A percentile compares a stretch with the other conserved stretches of the same genome.
Conservation (phyloP, 2,329 filamentous ascomycete genomes). For the Paradendryphiella salina region DNA sequence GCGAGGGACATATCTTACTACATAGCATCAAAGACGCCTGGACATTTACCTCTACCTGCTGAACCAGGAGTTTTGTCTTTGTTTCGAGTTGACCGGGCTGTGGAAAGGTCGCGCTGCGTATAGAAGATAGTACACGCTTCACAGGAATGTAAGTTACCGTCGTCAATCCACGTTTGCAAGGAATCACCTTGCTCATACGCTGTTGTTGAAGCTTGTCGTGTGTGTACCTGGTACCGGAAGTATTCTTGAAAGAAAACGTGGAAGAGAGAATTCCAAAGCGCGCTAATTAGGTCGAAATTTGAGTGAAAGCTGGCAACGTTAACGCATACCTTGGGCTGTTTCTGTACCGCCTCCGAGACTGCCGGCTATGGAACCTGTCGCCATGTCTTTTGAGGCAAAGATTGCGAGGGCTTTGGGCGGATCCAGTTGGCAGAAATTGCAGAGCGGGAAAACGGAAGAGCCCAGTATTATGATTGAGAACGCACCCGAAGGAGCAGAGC, state of each 20-base stretch:
- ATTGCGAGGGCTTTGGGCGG: constrained; percentile 19
- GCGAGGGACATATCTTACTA: too few relatives aligned
- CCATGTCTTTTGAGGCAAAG: constrained; percentile 19
- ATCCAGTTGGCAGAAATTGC: constrained; percentile 19
- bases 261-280: neutral
- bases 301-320: neutral
- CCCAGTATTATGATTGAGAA: neutral
- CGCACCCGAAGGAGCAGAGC: neutral
- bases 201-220: too few relatives aligned
- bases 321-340: too few relatives aligned
- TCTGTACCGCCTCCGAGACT: neutral
- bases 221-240: neutral
- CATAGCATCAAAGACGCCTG: too few relatives aligned
- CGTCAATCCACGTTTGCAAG: too few relatives aligned
- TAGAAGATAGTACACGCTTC: too few relatives aligned
- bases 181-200: too few relatives aligned
- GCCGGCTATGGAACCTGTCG: constrained; percentile 2
- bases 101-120: too few relatives aligned
- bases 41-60: too few relatives aligned
- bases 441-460: neutral
- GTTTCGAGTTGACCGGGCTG: too few relatives aligned
- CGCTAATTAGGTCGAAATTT: neutral
- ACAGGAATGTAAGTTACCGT: too few relatives aligned
- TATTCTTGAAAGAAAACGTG: neutral
- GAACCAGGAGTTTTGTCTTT: too few relatives aligned